phyloP scores from a whole-genome alignment of 768 basidiomycete species.

The Rhodotorula graminis region DNA sequence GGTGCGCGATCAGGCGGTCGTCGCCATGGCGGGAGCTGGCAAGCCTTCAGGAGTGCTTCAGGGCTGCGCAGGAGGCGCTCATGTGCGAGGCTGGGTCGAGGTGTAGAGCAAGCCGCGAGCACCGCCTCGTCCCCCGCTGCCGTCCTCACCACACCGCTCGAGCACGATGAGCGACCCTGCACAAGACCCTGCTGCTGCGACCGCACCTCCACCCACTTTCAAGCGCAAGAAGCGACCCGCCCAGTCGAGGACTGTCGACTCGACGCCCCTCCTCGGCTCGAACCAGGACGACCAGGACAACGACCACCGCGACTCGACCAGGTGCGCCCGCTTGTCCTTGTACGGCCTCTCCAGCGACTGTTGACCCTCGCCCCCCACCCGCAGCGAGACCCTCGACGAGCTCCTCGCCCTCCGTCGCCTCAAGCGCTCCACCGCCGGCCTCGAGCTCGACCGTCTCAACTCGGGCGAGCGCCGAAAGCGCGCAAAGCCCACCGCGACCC shows the following conservation, averaged over 20 bases:
- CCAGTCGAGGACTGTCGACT: not conserved
- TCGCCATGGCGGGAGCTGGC: too few species aligned
- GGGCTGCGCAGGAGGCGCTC: too few species aligned
- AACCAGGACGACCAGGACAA: not conserved
- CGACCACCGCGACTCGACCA: not conserved
- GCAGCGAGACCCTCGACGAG: slow-evolving; percentile 58
- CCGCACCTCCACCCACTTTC: not conserved
- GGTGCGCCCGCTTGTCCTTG: not conserved
- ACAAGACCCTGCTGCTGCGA: too few species aligned
- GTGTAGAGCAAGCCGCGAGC: too few species aligned
- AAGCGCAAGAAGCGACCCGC: slow-evolving; percentile 26
- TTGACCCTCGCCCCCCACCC: not conserved
- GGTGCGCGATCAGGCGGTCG: too few species aligned
- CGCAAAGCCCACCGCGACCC: slow-evolving; percentile 59
- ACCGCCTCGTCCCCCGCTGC: too few species aligned
- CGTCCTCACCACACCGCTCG: not conserved
- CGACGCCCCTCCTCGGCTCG: not conserved
- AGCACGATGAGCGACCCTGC: not conserved
- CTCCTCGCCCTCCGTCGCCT: slow-evolving; percentile 78
- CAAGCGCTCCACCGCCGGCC: slow-evolving; percentile 60
- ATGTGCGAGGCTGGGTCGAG: too few species aligned
- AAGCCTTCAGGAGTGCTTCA: too few species aligned
- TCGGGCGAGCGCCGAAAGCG: slow-evolving; percentile 64
- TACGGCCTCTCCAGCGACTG: not conserved
- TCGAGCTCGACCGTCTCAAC: slow-evolving; percentile 76